Conservation (phyloP, 2,329 filamentous ascomycete species). For the Gnomoniopsis smithogilvyi region DNA sequence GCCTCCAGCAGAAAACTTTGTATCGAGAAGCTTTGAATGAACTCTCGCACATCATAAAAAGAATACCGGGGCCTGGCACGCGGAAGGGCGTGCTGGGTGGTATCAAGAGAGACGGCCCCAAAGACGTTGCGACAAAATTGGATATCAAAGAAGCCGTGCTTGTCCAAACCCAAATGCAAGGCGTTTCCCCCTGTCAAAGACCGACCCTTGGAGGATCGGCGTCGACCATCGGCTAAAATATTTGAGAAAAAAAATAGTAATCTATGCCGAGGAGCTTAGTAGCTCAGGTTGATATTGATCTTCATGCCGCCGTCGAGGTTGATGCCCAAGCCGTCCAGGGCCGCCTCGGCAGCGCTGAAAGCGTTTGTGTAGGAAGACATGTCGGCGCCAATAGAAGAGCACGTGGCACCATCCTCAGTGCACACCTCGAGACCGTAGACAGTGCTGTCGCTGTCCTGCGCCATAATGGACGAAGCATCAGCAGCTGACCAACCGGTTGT, state of each 20-base stretch:
- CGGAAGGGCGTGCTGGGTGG: constrained; percentile 10
- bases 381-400: constrained; percentile 30
- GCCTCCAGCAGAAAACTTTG: constrained; percentile 13
- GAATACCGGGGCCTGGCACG: background rate
- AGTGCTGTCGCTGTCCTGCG: constrained; percentile 33
- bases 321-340: constrained; percentile 29
- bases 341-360: constrained; percentile 32
- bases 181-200: background rate
- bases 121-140: background rate
- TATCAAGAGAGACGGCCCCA: constrained; percentile 6
- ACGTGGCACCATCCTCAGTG: constrained; percentile 28
- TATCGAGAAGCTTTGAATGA: constrained; percentile 9
- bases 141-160: constrained; percentile 1
- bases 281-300: constrained; percentile 16
- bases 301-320: constrained; percentile 12
- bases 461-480: constrained; percentile 48
- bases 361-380: constrained; percentile 29
- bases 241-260: background rate
- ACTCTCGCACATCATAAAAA: constrained; percentile 2
- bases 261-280: constrained; percentile 1
- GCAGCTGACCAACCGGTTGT: constrained; percentile 49
- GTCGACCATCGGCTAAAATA: constrained; percentile 5
- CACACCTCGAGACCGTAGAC: constrained; percentile 36
- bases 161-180: constrained; percentile 2
- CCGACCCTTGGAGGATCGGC: background rate